These are phyloP conservation scores for Mortierella sp. DNA, from an alignment of 371 early-diverging fungal species.

Conservation along the genomic window DNA sequence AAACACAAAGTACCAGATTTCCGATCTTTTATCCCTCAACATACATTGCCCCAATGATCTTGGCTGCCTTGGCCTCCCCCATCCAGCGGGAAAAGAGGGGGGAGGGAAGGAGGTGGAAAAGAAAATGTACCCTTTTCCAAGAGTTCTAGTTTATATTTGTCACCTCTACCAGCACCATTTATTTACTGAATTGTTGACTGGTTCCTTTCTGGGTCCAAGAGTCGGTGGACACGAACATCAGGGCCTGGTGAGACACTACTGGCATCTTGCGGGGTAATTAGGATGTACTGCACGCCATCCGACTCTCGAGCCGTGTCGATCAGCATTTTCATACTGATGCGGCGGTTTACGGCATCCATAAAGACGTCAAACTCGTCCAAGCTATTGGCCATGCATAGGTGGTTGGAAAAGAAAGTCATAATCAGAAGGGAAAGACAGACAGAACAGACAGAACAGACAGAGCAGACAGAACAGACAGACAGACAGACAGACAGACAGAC, in stretches of 20 bases:
- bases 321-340: constrained; percentile 89
- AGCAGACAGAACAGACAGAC: too few relatives aligned
- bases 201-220: constrained; percentile 79
- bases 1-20: too few relatives aligned
- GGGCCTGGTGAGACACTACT: constrained; percentile 69
- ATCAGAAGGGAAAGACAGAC: background rate
- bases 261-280: constrained; percentile 93
- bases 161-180: too few relatives aligned
- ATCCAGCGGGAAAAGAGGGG: too few relatives aligned
- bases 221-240: constrained; percentile 74
- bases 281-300: constrained; percentile 85
- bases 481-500: too few relatives aligned
- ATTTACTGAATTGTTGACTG: constrained; percentile 36
- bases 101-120: background rate
- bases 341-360: constrained; percentile 98
- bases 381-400: constrained; percentile 39
- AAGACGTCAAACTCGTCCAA: constrained; percentile 99
- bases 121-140: background rate
- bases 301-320: constrained; percentile 82
- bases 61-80: too few relatives aligned
- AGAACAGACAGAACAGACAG: too few relatives aligned
- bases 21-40: too few relatives aligned
- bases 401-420: too few relatives aligned
- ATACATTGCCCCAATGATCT: too few relatives aligned
- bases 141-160: too few relatives aligned